These are phyloP conservation scores for Peniophora sp. DNA, from an alignment of 1,284 basidiomycete species.

Conservation along the genomic window DNA sequence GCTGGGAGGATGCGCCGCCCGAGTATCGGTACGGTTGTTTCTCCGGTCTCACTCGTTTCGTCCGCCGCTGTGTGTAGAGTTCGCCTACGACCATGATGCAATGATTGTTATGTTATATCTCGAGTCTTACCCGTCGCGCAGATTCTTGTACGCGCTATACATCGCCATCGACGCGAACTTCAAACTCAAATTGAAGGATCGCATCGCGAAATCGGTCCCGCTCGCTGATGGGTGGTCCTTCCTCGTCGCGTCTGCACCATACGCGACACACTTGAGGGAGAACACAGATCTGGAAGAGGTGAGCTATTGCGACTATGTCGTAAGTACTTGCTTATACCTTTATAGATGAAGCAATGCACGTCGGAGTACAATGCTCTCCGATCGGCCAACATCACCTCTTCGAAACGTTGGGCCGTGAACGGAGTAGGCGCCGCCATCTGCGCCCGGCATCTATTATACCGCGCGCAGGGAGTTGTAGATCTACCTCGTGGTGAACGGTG, in stretches of 20 bases:
- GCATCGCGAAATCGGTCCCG: not conserved
- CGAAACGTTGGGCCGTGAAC: constrained; percentile 5
- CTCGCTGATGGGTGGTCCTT: constrained; percentile 1
- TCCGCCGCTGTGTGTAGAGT: no score
- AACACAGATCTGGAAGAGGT: constrained; percentile 1
- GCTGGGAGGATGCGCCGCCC: constrained; percentile 8
- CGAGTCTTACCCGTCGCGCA: no score
- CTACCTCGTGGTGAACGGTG: constrained; percentile 17
- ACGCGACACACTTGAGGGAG: not conserved
- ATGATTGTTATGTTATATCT: not conserved
- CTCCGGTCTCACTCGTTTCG: no score
- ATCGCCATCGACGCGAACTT: constrained; percentile 8
- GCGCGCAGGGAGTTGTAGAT: constrained; percentile 11
- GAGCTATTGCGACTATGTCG: not conserved
- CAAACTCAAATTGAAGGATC: constrained; percentile 5
- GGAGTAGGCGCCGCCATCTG: constrained; percentile 11
- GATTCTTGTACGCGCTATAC: constrained; percentile 5
- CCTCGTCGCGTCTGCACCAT: not conserved
- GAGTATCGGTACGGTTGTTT: constrained; percentile 4
- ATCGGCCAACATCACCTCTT: constrained; percentile 1
- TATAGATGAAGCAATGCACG: constrained; percentile 1
- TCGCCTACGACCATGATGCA: no score
- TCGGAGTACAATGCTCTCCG: constrained; percentile 4
- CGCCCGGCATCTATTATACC: constrained; percentile 13
- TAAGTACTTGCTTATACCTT: not conserved